Evolutionary conservation across 805 yeast genomes (phyloP), one percentile per base, ranked within the genome.

Genomic region (Saccharomycopsis oosterbeekiorum): DNA sequence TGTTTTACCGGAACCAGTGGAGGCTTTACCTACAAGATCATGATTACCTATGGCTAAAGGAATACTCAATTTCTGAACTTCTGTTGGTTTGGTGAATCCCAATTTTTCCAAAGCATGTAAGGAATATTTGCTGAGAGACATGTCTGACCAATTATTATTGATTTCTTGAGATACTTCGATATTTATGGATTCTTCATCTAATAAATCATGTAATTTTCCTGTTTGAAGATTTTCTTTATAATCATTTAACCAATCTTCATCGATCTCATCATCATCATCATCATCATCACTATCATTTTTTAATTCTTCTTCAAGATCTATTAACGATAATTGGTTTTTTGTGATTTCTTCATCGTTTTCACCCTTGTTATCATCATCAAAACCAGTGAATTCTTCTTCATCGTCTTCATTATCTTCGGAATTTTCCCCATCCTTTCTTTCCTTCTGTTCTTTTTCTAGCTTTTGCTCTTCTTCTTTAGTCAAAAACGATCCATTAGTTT

Each of bases 1-100:
- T 0, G 99, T 94, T 71, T 94, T 94, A 78, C 99, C 99, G 1
- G 97, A 89, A 71, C 99, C 99, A 0, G 99, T 94, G 11, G 94
- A 86, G 15, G 99, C 99, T 70, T 93, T 94, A 60, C 99, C 99
- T 66, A 94, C 84, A 3, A 94, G 82, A 73, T 94, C 98, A 41
- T 78, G 79, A 5, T 92, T 96, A 36, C 78, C 76, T 14, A 89
- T 62, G 1, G 93, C 89, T 34, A 78, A 68, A 1, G 98, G 97
- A 60, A 94, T 85, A 10, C 93, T 78, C 61, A 76, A 75, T 63
- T 77, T 79, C 73, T 94, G 99, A 69, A 94, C 91, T 40, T 85
- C 88, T 0, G 98, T 92, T 10, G 99, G 99, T 24, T 75, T 73
- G 1, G 66, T 68, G 71, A 87, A 94, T 1, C 80, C 82, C 12